A percentile compares a stretch with the other conserved stretches of the same genome.
Conservation (phyloP, 2,329 filamentous ascomycete genomes). For the Verruconis gallopava region DNA sequence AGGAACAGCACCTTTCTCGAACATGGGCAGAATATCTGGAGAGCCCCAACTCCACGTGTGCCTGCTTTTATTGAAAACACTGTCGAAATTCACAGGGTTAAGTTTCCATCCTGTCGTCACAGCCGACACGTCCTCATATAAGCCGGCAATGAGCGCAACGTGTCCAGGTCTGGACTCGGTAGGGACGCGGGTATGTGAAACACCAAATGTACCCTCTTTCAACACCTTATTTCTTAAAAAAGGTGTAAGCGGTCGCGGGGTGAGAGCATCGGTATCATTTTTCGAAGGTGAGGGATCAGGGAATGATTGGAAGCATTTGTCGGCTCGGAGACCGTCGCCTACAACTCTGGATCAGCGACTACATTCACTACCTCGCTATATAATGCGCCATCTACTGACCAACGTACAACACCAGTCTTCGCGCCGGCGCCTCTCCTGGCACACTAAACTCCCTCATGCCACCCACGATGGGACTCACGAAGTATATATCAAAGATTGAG, state of each 20-base stretch:
- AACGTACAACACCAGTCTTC: slow-evolving; percentile 84
- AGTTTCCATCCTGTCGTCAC: slow-evolving; percentile 97
- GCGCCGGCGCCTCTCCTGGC: slow-evolving; percentile 64
- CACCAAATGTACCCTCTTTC: slow-evolving; percentile 84
- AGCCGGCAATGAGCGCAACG: slow-evolving; percentile 87
- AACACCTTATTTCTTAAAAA: slow-evolving; percentile 84
- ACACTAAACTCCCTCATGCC: slow-evolving; percentile 78
- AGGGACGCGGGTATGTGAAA: slow-evolving; percentile 91
- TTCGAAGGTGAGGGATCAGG: slow-evolving; percentile 65
- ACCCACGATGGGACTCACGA: slow-evolving; percentile 91
- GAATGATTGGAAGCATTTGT: slow-evolving; percentile 93
- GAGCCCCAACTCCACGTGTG: slow-evolving; percentile 99
- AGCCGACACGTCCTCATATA: slow-evolving; percentile 96
- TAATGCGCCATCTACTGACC: slow-evolving; percentile 36
- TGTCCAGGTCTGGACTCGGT: slow-evolving; percentile 94
- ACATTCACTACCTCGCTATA: neutral
- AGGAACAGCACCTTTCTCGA: slow-evolving; percentile 78
- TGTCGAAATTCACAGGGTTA: slow-evolving; percentile 97
- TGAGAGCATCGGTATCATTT: slow-evolving; percentile 46
- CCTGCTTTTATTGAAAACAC: slow-evolving; percentile 89
- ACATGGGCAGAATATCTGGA: slow-evolving; percentile 96
- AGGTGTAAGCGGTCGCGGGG: slow-evolving; percentile 70
- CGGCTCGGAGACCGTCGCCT: slow-evolving; percentile 85
- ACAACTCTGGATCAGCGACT: neutral
- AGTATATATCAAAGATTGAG: slow-evolving; percentile 98